phyloP scores from a whole-genome alignment of 2,329 filamentous ascomycete species.

The Exophiala aquamarina region DNA sequence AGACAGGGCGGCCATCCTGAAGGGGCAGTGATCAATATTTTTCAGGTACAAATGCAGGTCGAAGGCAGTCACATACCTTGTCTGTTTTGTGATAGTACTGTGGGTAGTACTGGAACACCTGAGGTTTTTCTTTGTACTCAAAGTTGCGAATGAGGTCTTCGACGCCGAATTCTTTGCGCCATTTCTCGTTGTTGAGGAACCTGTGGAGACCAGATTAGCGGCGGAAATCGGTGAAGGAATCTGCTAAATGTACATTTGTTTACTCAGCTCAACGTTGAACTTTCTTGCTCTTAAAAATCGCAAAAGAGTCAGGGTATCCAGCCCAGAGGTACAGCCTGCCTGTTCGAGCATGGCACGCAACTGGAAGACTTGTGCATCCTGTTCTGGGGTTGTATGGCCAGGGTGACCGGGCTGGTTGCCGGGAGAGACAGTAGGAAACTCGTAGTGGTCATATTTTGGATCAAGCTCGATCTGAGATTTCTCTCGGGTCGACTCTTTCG shows the following conservation, averaged over 20 bases:
- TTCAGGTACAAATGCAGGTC: neutral
- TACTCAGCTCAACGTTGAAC: constrained; percentile 80
- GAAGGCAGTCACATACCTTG: constrained; percentile 43
- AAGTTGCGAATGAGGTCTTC: constrained; percentile 78
- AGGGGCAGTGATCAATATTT: too few relatives aligned
- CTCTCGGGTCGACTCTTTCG: constrained; percentile 21
- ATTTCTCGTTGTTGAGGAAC: constrained; percentile 88
- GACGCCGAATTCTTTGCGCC: constrained; percentile 83
- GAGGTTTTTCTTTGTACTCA: constrained; percentile 80
- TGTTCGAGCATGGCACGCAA: constrained; percentile 81
- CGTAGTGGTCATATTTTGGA: constrained; percentile 94
- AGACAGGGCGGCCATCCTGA: constrained; percentile 92
- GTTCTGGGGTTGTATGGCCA: constrained; percentile 79
- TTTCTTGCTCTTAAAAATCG: constrained; percentile 92
- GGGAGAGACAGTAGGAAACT: constrained; percentile 79
- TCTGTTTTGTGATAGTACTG: constrained; percentile 94
- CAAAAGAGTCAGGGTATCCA: constrained; percentile 91
- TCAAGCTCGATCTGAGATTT: constrained; percentile 58
- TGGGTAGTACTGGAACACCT: constrained; percentile 89
- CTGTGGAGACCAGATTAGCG: constrained; percentile 48
- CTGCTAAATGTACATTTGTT: constrained; percentile 72
- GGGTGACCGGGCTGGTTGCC: constrained; percentile 74
- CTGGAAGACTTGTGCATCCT: constrained; percentile 87
- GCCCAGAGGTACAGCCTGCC: constrained; percentile 75
- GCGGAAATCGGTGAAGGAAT: neutral